A percentile compares a stretch with the other conserved stretches of the same genome.
Conservation (phyloP, 257 asterid genomes). For the Plantago major region DNA sequence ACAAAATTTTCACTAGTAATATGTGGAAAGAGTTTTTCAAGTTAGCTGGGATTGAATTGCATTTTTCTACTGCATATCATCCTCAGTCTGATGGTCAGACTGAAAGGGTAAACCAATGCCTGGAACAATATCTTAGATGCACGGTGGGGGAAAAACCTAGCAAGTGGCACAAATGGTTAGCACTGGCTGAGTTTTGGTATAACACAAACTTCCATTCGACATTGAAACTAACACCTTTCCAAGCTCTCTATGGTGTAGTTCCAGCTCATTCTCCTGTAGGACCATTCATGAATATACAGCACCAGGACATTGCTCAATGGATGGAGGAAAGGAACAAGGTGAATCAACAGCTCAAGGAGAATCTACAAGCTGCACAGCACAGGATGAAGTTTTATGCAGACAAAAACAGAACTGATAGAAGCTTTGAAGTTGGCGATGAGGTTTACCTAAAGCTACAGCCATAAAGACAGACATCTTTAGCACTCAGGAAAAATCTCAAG, state of each 20-base stretch:
- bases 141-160: background rate
- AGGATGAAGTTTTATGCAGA: conserved; percentile 1
- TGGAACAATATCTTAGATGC: background rate
- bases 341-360: background rate
- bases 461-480: background rate
- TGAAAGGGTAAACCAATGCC: background rate
- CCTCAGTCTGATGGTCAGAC: conserved; percentile 7
- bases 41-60: background rate
- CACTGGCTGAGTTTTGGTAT: background rate
- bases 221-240: background rate
- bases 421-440: background rate
- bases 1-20: background rate
- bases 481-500: too few relatives aligned
- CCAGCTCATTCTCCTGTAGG: background rate
- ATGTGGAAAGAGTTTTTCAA: conserved; percentile 1
- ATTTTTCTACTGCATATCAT: background rate
- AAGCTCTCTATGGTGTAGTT: background rate
- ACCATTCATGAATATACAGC: background rate
- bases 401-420: background rate
- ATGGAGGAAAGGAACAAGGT: background rate
- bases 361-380: rapidly evolving
- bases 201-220: background rate
- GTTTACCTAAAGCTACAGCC: background rate
- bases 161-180: background rate
- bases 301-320: background rate